These are phyloP conservation scores for Aspergillus sp. DNA, from an alignment of 2,329 filamentous ascomycete species.

Conservation along the genomic window DNA sequence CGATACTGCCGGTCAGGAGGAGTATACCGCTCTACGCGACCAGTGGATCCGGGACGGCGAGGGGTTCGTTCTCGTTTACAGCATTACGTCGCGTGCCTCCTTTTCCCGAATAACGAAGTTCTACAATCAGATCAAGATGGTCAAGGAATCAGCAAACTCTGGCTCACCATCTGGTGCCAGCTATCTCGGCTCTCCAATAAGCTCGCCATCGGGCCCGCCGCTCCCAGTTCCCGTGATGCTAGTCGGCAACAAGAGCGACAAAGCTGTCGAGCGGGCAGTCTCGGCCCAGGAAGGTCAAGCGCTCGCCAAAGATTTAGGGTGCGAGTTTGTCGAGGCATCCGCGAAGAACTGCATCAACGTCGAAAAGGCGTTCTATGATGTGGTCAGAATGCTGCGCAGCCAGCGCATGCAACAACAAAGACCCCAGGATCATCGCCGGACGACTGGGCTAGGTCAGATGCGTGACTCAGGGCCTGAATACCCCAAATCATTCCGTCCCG, in stretches of 20 bases:
- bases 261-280: constrained; percentile 92
- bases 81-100: constrained; percentile 93
- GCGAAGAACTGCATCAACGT: constrained; percentile 99
- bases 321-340: constrained; percentile 95
- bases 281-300: constrained; percentile 95
- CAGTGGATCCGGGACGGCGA: constrained; percentile 99
- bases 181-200: constrained; percentile 51
- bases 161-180: constrained; percentile 53
- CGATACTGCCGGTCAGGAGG: constrained; percentile 96
- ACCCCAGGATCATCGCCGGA: constrained; percentile 34
- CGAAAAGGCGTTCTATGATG: constrained; percentile 97
- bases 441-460: constrained; percentile 35
- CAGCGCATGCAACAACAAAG: constrained; percentile 63
- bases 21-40: constrained; percentile 93
- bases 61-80: constrained; percentile 96
- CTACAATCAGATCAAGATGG: constrained; percentile 93
- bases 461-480: constrained; percentile 42
- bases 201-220: constrained; percentile 50
- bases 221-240: constrained; percentile 90
- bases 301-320: constrained; percentile 85
- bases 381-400: constrained; percentile 83
- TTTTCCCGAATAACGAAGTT: constrained; percentile 94
- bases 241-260: constrained; percentile 97
- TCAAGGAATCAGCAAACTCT: constrained; percentile 77
- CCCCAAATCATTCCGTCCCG: constrained; percentile 39